A percentile compares a stretch with the other conserved stretches of the same genome.
phyloP scores from a whole-genome alignment of 768 basidiomycete genomes.

The Lactarius akahatsu region DNA sequence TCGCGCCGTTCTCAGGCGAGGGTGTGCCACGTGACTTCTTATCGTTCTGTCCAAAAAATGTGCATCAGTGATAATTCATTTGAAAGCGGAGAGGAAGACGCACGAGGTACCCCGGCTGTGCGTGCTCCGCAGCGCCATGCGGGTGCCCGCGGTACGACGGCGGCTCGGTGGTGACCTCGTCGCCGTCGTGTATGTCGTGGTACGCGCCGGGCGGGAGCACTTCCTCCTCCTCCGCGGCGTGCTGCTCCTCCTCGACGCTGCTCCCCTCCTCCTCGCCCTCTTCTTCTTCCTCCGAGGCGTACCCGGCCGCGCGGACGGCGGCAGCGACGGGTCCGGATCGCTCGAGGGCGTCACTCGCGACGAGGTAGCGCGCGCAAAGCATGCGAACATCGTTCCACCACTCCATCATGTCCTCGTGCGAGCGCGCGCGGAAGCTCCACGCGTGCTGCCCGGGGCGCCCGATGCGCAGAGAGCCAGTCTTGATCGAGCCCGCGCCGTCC shows the following conservation, averaged over 20 bases:
- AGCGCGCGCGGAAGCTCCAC: conserved; percentile 88
- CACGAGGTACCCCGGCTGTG: conserved; percentile 62
- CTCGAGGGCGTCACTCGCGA: conserved; percentile 92
- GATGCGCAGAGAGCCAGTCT: conserved; percentile 51
- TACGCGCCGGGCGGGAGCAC: conserved; percentile 47
- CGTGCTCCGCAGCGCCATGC: conserved; percentile 42
- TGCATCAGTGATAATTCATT: too few relatives aligned
- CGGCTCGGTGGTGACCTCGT: conserved; percentile 50
- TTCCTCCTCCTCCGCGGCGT: conserved; percentile 50
- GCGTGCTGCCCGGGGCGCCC: conserved; percentile 52
- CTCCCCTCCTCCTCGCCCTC: conserved; percentile 63
- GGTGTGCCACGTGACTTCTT: conserved; percentile 35
- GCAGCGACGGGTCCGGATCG: conserved; percentile 89
- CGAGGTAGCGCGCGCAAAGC: conserved; percentile 90
- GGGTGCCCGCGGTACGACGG: conserved; percentile 60
- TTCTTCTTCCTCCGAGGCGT: conserved; percentile 75
- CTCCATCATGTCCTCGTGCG: conserved; percentile 98
- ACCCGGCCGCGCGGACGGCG: conserved; percentile 87
- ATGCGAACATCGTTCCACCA: conserved; percentile 99
- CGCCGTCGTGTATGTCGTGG: conserved; percentile 35
- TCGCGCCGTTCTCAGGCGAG: conserved; percentile 34
- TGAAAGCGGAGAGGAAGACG: conserved; percentile 30
- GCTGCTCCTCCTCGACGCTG: conserved; percentile 51
- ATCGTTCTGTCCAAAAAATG: conserved; percentile 35
- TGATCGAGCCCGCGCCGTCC: conserved; percentile 70